Evolutionary conservation across 106 monocot species (phyloP).

Genomic region (Dioscorea zingiberensis): DNA sequence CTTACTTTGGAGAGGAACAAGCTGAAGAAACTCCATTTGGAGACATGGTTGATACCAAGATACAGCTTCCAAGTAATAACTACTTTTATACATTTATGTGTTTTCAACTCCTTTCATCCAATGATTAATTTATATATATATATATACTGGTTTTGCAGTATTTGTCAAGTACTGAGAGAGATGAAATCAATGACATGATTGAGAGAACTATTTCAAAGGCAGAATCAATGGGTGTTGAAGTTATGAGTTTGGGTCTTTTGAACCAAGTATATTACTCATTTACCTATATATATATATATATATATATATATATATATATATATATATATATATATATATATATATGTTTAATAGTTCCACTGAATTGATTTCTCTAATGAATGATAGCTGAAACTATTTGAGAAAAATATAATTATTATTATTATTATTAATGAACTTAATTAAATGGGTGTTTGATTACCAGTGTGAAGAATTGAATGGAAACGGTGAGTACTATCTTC

Average conservation of each 20-base stretch:
- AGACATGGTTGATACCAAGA: slow-evolving; percentile 63
- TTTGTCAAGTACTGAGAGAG: slow-evolving; percentile 14
- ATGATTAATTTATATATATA: neutral
- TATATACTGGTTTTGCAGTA: slow-evolving; percentile 30
- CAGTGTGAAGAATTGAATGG: slow-evolving; percentile 39
- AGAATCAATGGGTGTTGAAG: slow-evolving; percentile 49
- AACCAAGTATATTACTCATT: no score
- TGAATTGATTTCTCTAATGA: no score
- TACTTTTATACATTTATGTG: neutral
- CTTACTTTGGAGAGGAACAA: slow-evolving; percentile 52
- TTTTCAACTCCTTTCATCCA: neutral
- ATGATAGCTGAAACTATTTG: no score
- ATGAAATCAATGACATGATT: slow-evolving; percentile 35
- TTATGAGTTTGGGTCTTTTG: slow-evolving; percentile 54
- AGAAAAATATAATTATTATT: no score
- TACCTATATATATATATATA: no score
- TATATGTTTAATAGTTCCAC: no score
- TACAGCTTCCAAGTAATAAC: slow-evolving; percentile 51
- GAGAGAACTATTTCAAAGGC: slow-evolving; percentile 55
- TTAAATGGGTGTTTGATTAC: neutral
- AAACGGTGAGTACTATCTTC: slow-evolving; percentile 25
- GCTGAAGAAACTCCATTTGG: slow-evolving; percentile 41
- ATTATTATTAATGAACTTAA: no score
- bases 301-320: no score
- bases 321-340: no score